phyloP scores from a whole-genome alignment of 768 basidiomycete genomes.

The Tricholoma hemisulphureum region DNA sequence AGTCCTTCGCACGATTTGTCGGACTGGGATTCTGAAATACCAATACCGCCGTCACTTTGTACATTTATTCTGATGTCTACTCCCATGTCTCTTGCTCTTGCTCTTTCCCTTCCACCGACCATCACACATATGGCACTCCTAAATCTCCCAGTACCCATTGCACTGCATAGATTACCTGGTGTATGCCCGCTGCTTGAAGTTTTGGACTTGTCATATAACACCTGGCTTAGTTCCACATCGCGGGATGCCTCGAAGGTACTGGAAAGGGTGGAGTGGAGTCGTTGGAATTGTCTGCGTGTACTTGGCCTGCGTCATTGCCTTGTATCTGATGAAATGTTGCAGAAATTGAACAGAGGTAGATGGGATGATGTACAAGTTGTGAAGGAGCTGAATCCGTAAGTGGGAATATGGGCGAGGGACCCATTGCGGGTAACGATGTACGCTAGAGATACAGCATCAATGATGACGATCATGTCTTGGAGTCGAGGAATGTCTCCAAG shows the following conservation, averaged over 20 bases:
- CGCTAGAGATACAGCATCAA: conserved; percentile 1
- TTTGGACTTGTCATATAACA: conserved; percentile 69
- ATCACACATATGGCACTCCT: conserved; percentile 62
- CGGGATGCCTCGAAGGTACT: conserved; percentile 36
- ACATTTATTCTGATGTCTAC: conserved; percentile 53
- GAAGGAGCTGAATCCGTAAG: not conserved
- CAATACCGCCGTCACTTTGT: conserved; percentile 34
- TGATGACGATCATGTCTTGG: conserved; percentile 37
- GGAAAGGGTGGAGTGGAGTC: conserved; percentile 56
- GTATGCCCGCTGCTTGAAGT: conserved; percentile 61
- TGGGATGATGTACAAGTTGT: conserved; percentile 57
- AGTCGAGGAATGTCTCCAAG: conserved; percentile 50
- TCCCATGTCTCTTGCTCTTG: conserved; percentile 39
- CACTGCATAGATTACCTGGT: conserved; percentile 56
- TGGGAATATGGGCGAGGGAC: not conserved
- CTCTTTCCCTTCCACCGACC: conserved; percentile 60
- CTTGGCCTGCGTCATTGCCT: conserved; percentile 58
- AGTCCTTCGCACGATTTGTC: not conserved
- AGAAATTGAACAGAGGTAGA: conserved; percentile 54
- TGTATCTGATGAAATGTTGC: conserved; percentile 40
- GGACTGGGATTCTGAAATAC: conserved; percentile 49
- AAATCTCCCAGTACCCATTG: conserved; percentile 44
- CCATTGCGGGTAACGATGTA: conserved; percentile 5
- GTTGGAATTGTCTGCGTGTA: conserved; percentile 51
- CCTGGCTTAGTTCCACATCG: conserved; percentile 34